Conservation (phyloP, 176 grass and related monocot genomes). For the Carex kokanica region DNA sequence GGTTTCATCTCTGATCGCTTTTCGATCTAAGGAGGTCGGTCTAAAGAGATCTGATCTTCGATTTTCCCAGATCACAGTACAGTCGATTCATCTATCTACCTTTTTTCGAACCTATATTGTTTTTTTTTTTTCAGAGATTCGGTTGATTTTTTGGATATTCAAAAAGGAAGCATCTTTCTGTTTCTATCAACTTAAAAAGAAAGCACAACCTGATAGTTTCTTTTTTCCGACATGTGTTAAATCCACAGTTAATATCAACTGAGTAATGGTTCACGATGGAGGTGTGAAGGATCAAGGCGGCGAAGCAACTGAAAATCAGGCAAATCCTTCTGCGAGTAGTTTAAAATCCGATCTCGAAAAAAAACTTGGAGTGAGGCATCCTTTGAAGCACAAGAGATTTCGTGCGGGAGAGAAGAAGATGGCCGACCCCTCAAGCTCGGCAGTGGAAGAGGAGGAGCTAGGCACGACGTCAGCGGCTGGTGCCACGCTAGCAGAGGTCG, state of each 20-base stretch:
- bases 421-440: conserved; percentile 34
- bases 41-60: conserved; percentile 3
- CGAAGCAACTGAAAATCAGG: conserved; percentile 22
- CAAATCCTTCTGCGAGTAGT: conserved; percentile 16
- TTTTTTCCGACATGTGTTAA: background rate
- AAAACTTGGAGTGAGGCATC: conserved; percentile 38
- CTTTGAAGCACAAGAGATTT: conserved; percentile 48
- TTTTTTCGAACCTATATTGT: background rate
- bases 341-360: conserved; percentile 34
- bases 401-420: conserved; percentile 40
- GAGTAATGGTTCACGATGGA: conserved; percentile 48
- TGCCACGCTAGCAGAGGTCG: conserved; percentile 16
- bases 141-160: conserved; percentile 9
- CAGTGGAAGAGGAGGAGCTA: background rate
- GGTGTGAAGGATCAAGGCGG: conserved; percentile 38
- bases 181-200: background rate
- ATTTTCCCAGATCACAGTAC: conserved; percentile 1
- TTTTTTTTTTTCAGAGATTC: conserved; percentile 10
- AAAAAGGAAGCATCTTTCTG: background rate
- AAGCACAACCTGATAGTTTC: background rate
- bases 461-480: background rate
- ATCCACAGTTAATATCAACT: conserved; percentile 22
- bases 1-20: background rate
- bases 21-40: conserved; percentile 18
- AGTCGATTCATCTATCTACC: conserved; percentile 13